Evolutionary conservation across 2,329 filamentous ascomycete genomes (phyloP), one percentile per base, ranked within the genome.

Genomic region (Verticillium isaacii): DNA sequence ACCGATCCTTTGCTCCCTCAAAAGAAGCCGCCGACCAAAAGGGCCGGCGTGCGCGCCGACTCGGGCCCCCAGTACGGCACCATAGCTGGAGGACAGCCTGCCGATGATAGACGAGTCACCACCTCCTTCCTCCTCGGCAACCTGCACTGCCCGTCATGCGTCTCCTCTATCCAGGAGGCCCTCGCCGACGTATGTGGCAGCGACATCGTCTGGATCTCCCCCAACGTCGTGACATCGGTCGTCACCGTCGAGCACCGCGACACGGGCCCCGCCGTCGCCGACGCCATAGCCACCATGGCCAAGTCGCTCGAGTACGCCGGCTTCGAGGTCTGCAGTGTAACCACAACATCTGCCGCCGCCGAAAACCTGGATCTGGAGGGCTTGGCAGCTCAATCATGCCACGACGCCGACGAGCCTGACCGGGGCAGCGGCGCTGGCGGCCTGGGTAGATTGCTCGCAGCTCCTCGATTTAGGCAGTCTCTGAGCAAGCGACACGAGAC

Each of bases 91-190:
- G 41, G 19, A 50, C 41, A 50, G 41, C 5, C 41, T 11, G 19
- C 19, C 41, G 41, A 50, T 19, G 41, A 50, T 25, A 50, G 19
- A 50, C 41, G 41, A 50, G 54, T 79, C 62, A 83, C 80, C 14
- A 88, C 85, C 2, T 88, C 85, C 37, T 86, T 89, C 69, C 80
- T 92, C 64, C 78, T 93, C 67, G 85, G 82, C 64, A 92, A 93
- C 73, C 80, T 93, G n/a, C 90, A 93, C 75, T 92, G 90, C 76
- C 87, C 89, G 15, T 90, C 89, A 63, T 93, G 90, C 72, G 85
- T 91, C 58, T 82, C 84, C 39, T 80, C 82, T 66, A 91, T 93
- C 70, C 81, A 86, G 69, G 77, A 82, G 60, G 80, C 83, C 63
- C 75, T 92, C 62, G 78, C 72, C 62, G 80, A 78, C 55, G 72